phyloP scores from a whole-genome alignment of 1,284 basidiomycete genomes.

The Cutaneotrichosporon mucoides region DNA sequence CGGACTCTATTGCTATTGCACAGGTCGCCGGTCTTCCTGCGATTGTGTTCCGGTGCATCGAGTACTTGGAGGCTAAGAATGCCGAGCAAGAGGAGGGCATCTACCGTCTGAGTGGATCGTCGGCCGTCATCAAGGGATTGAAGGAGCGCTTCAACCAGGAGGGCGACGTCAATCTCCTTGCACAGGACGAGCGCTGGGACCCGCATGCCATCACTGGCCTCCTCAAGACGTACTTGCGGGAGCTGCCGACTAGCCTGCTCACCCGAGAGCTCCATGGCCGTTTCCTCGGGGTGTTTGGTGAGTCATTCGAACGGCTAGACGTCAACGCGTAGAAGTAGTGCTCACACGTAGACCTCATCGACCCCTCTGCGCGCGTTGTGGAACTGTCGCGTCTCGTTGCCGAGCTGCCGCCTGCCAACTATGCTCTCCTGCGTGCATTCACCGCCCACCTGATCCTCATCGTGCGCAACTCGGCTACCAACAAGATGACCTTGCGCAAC shows the following conservation, averaged over 20 bases:
- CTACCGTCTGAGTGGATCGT: conserved; percentile 87
- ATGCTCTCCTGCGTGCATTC: conserved; percentile 84
- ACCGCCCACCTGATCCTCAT: conserved; percentile 95
- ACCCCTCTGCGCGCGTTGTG: conserved; percentile 77
- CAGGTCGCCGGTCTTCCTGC: conserved; percentile 87
- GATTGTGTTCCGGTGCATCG: conserved; percentile 88
- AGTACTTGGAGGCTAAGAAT: conserved; percentile 81
- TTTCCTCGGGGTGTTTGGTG: conserved; percentile 87
- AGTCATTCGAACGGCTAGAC: conserved; percentile 37
- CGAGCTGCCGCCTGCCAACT: conserved; percentile 84
- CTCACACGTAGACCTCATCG: conserved; percentile 65
- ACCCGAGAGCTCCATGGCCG: conserved; percentile 83
- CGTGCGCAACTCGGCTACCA: conserved; percentile 79
- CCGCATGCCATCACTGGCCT: conserved; percentile 91
- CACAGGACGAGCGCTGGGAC: conserved; percentile 85
- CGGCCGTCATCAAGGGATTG: conserved; percentile 87
- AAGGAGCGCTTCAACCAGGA: conserved; percentile 93
- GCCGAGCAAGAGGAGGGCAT: conserved; percentile 97
- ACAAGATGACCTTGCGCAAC: conserved; percentile 99
- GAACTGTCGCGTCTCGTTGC: conserved; percentile 84
- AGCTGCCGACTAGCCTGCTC: conserved; percentile 81
- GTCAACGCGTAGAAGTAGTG: no score
- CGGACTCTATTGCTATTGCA: conserved; percentile 82
- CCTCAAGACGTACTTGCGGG: conserved; percentile 83
- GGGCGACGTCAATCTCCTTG: conserved; percentile 83